Evolutionary conservation across 2,329 filamentous ascomycete species (phyloP).

Genomic region (Tolypocladium tropicale): DNA sequence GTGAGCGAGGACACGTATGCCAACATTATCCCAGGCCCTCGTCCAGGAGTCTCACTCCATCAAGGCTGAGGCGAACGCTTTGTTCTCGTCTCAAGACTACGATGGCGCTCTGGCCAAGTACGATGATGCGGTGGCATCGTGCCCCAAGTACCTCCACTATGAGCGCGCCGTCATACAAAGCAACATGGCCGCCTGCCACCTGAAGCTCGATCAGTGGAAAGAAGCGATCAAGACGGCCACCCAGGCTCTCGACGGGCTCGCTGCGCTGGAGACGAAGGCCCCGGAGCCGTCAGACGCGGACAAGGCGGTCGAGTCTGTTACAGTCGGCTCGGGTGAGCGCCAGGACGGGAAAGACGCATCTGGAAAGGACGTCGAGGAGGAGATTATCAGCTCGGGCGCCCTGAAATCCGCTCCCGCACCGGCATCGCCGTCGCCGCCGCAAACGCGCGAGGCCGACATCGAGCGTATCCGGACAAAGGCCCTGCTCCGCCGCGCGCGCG

Average conservation of each 20-base stretch:
- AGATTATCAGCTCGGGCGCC: conserved; percentile 51
- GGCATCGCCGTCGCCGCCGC: conserved; percentile 5
- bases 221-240: conserved; percentile 67
- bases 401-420: conserved; percentile 33
- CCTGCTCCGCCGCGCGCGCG: conserved; percentile 68
- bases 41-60: conserved; percentile 60
- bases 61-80: conserved; percentile 66
- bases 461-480: conserved; percentile 73
- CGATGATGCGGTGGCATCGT: conserved; percentile 65
- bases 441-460: conserved; percentile 45
- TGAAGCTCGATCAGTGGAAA: conserved; percentile 81
- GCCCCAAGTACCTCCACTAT: conserved; percentile 78
- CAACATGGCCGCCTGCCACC: conserved; percentile 81
- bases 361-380: conserved; percentile 39
- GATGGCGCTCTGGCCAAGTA: conserved; percentile 74
- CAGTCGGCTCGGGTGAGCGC: conserved; percentile 13
- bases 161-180: conserved; percentile 78
- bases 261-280: conserved; percentile 40
- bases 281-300: conserved; percentile 16
- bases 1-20: background rate
- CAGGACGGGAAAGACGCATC: conserved; percentile 25
- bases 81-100: conserved; percentile 66
- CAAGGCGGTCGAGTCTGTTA: conserved; percentile 32
- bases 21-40: conserved; percentile 40
- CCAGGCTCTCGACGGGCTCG: conserved; percentile 61